A percentile compares a stretch with the other conserved stretches of the same genome.
These are phyloP conservation scores for Penicillium janthinellum DNA, from an alignment of 2,329 filamentous ascomycete genomes.

Conservation along the genomic window DNA sequence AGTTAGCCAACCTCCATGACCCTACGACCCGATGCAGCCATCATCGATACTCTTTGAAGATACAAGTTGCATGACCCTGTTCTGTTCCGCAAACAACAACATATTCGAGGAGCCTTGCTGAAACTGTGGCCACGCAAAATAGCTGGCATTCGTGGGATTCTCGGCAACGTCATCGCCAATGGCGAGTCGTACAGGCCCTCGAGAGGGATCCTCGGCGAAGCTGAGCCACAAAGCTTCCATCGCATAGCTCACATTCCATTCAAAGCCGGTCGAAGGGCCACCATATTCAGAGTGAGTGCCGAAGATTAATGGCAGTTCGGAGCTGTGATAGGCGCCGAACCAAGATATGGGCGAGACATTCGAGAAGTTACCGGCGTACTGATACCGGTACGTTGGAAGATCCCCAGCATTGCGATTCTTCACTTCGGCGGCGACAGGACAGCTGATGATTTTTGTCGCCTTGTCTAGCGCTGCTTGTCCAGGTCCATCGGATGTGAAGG, in stretches of 20 bases:
- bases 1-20: neutral
- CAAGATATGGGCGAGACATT: constrained; percentile 33
- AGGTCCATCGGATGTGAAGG: constrained; percentile 9
- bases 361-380: constrained; percentile 45
- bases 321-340: constrained; percentile 10
- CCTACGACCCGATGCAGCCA: neutral
- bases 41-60: constrained; percentile 8
- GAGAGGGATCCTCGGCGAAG: constrained; percentile 12
- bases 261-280: constrained; percentile 5
- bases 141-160: constrained; percentile 11
- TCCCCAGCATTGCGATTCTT: constrained; percentile 22
- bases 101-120: constrained; percentile 7
- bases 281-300: constrained; percentile 5
- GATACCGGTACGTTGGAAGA: constrained; percentile 43
- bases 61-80: constrained; percentile 15
- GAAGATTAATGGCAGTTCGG: constrained; percentile 3
- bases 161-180: constrained; percentile 2
- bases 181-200: constrained; percentile 10
- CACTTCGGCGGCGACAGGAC: constrained; percentile 31
- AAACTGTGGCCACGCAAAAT: constrained; percentile 16
- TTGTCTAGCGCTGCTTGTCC: constrained; percentile 5
- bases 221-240: constrained; percentile 15
- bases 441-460: constrained; percentile 27
- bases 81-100: constrained; percentile 10
- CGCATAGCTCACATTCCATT: constrained; percentile 14